phyloP scores from a whole-genome alignment of 768 basidiomycete genomes.

The Rhodotorula diobovata region DNA sequence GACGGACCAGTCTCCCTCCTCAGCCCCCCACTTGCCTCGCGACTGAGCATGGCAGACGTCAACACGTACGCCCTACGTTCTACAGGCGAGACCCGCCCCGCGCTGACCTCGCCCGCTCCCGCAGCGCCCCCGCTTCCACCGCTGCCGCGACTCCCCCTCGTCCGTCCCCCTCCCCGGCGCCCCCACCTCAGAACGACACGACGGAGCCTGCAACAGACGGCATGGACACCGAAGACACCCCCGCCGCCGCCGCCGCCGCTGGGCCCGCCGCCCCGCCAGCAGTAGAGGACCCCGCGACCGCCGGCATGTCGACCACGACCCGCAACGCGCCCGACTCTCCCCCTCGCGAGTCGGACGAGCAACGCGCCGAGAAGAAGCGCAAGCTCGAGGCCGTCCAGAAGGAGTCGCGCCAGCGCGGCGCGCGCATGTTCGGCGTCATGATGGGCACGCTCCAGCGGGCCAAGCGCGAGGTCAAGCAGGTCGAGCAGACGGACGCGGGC shows the following conservation, averaged over 20 bases:
- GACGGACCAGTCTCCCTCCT: too few species aligned
- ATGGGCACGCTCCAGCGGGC: constrained; percentile 29
- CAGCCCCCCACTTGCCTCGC: too few species aligned
- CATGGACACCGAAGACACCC: background rate
- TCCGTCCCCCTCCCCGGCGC: background rate
- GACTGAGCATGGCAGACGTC: background rate
- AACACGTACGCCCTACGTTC: background rate
- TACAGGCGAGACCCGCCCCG: too few species aligned
- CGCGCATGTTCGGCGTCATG: constrained; percentile 35
- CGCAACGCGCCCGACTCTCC: background rate
- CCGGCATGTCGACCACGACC: background rate
- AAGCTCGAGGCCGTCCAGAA: background rate
- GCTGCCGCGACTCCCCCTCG: background rate
- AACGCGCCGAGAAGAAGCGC: background rate
- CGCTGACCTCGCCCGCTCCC: background rate
- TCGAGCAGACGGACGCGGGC: constrained; percentile 4
- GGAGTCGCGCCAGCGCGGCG: constrained; percentile 18
- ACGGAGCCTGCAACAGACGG: background rate
- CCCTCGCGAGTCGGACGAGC: background rate
- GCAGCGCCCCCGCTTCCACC: background rate
- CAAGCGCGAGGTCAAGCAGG: constrained; percentile 5
- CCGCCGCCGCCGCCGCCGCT: background rate
- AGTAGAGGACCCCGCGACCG: background rate
- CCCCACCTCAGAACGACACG: background rate
- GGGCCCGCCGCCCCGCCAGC: background rate